Evolutionary conservation across 2,329 filamentous ascomycete genomes (phyloP), one percentile per base, ranked within the genome.

Genomic region (Fusarium oxysporum): DNA sequence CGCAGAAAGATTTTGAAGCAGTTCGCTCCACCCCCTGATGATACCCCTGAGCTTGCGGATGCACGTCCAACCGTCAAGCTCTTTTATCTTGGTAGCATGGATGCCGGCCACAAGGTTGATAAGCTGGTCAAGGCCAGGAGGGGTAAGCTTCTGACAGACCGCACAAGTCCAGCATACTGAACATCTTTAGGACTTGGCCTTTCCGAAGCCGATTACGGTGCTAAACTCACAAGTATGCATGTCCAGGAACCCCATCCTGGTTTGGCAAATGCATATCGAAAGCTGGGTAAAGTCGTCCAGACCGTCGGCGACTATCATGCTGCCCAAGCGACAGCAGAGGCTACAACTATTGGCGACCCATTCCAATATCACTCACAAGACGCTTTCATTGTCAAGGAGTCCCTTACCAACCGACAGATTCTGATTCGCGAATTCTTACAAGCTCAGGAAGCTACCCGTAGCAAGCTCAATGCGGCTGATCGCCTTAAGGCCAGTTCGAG

Each of bases 371-470:
- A 98, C 83, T 97, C 95, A 48, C 92, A 94, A 64, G 96, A 99
- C 82, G 94, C 96, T 48, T 97, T 98, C 80, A 97, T 98, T 77
- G 96, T 98, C 75, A 99, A 99, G 83, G 96, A 99, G 81, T 97
- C 95, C 16, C 88, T 99, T 71, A 99, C 96, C 8, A 99, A 99
- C 84, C 93, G 96, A 17, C 96, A 99, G 83, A 97, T 99, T 71
- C 89, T 99, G 25, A 92, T 97, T 47, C 94, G 96, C 66, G 96
- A 99, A 79, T 91, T 98, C 67, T 85, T 97, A 32, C 94, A 98
- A 82, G 95, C 96, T 2, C 95, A 98, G 81, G 93, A 97, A 80
- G 87, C 87, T 28, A 95, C 95, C 3, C 91, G 93, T 71, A 93
- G 90, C 82, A 96, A 95, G 81, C 89, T 96, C 43, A 91, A 92